These are phyloP conservation scores for Phallus indusiatus DNA, from an alignment of 768 basidiomycete species.

Conservation along the genomic window DNA sequence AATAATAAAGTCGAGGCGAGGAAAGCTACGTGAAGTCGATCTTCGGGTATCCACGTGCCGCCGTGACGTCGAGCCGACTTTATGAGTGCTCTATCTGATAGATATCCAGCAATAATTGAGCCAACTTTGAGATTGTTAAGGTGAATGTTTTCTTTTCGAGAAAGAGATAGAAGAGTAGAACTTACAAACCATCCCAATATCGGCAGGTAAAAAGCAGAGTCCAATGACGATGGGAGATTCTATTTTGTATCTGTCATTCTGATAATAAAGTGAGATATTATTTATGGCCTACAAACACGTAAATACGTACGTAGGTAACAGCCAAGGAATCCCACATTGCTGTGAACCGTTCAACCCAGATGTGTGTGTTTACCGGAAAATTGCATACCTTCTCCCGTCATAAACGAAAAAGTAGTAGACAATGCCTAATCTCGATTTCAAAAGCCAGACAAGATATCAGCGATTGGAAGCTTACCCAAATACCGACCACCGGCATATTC, in stretches of 20 bases:
- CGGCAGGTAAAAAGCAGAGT: conserved; percentile 50
- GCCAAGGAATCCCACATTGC: neutral
- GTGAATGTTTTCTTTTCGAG: neutral
- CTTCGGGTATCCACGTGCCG: conserved; percentile 59
- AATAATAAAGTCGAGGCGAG: conserved; percentile 38
- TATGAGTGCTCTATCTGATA: conserved; percentile 47
- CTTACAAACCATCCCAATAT: conserved; percentile 50
- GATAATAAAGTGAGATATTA: neutral
- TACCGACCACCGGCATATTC: neutral
- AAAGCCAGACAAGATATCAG: neutral
- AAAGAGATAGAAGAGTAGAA: neutral
- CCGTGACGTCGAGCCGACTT: conserved; percentile 38
- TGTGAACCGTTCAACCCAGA: neutral
- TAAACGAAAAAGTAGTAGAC: neutral
- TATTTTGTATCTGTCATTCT: conserved; percentile 55
- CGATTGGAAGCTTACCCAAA: neutral
- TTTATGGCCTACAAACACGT: neutral
- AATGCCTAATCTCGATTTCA: conserved; percentile 36
- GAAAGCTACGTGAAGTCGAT: conserved; percentile 47
- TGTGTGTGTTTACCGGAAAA: neutral
- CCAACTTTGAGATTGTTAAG: conserved; percentile 34
- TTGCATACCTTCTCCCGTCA: neutral
- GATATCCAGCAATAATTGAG: conserved; percentile 44
- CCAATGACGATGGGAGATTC: conserved; percentile 49
- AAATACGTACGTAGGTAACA: neutral